phyloP scores from a whole-genome alignment of 345 rosid species.

The Camelina sativa region DNA sequence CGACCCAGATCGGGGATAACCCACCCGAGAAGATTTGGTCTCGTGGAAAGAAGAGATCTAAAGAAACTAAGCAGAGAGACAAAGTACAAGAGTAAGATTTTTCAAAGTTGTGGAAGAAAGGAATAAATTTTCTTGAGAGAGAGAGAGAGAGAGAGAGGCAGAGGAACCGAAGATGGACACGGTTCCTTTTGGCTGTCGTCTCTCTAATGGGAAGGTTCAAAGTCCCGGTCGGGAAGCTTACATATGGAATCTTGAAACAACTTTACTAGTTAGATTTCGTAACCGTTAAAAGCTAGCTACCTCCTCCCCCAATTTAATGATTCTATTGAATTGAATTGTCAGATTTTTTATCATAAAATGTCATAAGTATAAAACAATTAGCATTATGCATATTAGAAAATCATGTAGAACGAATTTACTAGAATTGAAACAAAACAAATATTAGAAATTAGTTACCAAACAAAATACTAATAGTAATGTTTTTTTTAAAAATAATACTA shows the following conservation, averaged over 20 bases:
- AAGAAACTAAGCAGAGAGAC: neutral
- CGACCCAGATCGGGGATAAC: constrained; percentile 45
- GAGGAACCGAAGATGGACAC: constrained; percentile 45
- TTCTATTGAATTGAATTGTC: no score
- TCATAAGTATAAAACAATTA: no score
- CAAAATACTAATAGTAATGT: neutral
- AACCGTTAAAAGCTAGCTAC: constrained; percentile 38
- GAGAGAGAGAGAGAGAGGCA: constrained; percentile 11
- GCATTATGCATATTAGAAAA: no score
- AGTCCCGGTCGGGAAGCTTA: constrained; percentile 47
- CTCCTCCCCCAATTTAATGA: neutral
- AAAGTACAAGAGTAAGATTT: constrained; percentile 12
- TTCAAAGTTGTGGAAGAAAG: constrained; percentile 29
- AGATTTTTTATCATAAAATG: no score
- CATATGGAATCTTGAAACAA: constrained; percentile 33
- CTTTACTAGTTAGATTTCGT: constrained; percentile 18
- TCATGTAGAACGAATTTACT: no score
- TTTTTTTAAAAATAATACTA: no score
- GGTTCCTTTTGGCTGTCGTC: constrained; percentile 34
- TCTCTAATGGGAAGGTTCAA: constrained; percentile 40
- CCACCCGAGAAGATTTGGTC: constrained; percentile 24
- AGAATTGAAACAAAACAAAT: neutral
- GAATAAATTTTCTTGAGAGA: constrained; percentile 19
- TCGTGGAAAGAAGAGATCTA: constrained; percentile 39
- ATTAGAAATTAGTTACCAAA: neutral